Percentiles rank a stretch among this genome's conserved stretches.
These are phyloP conservation scores for Umbelopsis sp. DNA, from an alignment of 371 early-diverging fungal species.

Conservation along the genomic window DNA sequence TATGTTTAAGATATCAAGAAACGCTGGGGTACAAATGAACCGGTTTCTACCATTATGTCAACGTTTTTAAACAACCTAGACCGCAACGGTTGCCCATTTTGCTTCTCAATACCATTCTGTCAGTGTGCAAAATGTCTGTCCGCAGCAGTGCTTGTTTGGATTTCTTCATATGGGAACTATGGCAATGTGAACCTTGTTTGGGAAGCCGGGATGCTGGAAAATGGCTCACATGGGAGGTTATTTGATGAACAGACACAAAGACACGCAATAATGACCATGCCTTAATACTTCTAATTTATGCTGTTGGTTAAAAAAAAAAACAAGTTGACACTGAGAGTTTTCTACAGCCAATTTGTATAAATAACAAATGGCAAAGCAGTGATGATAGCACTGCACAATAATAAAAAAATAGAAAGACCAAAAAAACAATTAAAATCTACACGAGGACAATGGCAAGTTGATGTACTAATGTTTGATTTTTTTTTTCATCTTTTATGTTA, in stretches of 20 bases:
- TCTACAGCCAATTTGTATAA: neutral
- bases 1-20: no score
- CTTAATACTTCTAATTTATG: no score
- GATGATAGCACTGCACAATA: neutral
- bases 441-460: neutral
- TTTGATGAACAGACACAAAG: neutral
- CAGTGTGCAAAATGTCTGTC: neutral
- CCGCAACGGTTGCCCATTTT: no score
- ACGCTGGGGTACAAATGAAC: no score
- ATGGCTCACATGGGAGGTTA: neutral
- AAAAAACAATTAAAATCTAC: slow-evolving; percentile 1
- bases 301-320: no score
- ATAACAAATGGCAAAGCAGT: neutral
- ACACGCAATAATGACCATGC: no score
- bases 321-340: neutral
- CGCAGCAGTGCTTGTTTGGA: neutral
- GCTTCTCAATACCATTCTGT: neutral
- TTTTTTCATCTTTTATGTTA: slow-evolving; percentile 4
- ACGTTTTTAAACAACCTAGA: no score
- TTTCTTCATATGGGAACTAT: neutral
- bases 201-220: neutral
- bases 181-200: neutral
- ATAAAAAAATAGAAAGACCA: neutral
- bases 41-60: no score
- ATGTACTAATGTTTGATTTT: neutral